phyloP scores from a whole-genome alignment of 1,284 basidiomycete genomes.

The Tylopilus microsporus region DNA sequence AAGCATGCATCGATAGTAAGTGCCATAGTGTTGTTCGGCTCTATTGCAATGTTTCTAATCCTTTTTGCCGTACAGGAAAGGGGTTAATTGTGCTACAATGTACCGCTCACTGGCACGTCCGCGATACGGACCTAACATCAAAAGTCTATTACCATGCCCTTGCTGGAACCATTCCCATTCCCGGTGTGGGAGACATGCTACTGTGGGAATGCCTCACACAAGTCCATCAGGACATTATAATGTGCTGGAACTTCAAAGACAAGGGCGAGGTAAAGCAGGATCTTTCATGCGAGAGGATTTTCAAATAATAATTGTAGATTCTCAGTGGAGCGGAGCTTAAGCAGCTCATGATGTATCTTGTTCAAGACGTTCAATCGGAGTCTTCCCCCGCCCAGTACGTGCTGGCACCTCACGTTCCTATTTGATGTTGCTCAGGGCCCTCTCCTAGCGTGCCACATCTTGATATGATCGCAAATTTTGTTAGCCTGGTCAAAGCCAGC shows the following conservation, averaged over 20 bases:
- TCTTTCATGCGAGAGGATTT: not conserved
- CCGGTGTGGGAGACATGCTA: constrained; percentile 2
- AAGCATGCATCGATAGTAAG: constrained; percentile 11
- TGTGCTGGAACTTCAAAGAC: constrained; percentile 13
- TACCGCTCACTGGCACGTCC: not conserved
- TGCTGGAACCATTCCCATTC: not conserved
- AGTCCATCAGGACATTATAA: constrained; percentile 9
- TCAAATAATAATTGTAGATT: not conserved
- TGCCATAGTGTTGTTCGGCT: not conserved
- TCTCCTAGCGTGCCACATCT: not conserved
- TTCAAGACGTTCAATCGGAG: constrained; percentile 2
- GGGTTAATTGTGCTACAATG: constrained; percentile 5
- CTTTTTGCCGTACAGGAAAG: not conserved
- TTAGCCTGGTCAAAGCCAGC: constrained; percentile 3
- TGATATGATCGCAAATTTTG: constrained; percentile 5
- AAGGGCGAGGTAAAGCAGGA: not conserved
- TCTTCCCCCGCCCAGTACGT: not conserved
- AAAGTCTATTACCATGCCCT: constrained; percentile 8
- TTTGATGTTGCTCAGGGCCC: not conserved
- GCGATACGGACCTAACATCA: not conserved
- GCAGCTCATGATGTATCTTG: constrained; percentile 11
- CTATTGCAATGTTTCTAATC: not conserved
- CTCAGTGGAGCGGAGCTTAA: constrained; percentile 2
- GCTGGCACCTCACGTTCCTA: not conserved
- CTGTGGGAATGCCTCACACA: constrained; percentile 7